These are phyloP conservation scores for Penicillium sp. DNA, from an alignment of 2,329 filamentous ascomycete species.

Conservation along the genomic window DNA sequence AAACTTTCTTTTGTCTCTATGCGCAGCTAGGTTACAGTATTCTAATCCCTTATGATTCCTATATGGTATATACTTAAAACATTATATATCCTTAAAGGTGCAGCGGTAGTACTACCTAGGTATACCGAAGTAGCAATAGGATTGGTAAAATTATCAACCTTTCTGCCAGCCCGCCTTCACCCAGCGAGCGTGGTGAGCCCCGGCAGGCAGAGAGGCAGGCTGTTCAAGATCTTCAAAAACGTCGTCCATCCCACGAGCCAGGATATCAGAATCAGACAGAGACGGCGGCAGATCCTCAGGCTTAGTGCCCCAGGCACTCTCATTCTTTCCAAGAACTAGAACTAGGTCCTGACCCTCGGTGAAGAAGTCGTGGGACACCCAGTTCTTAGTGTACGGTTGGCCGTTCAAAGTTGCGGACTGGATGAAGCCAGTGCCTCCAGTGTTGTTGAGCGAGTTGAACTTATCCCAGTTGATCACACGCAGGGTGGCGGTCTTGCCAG, in stretches of 20 bases:
- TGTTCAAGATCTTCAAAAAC: background rate
- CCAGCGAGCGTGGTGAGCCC: conserved; percentile 2
- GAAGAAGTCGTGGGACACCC: conserved; percentile 66
- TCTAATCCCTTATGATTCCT: too few species aligned
- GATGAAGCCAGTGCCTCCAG: conserved; percentile 58
- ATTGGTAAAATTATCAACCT: background rate
- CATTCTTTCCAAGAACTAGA: conserved; percentile 56
- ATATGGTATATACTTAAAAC: too few species aligned
- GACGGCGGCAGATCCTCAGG: conserved; percentile 61
- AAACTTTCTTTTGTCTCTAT: too few species aligned
- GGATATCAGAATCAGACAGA: conserved; percentile 12
- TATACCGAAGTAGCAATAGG: too few species aligned
- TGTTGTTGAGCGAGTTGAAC: conserved; percentile 45
- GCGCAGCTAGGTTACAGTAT: too few species aligned
- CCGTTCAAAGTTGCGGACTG: conserved; percentile 63
- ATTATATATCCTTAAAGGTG: too few species aligned
- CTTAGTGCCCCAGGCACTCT: conserved; percentile 62
- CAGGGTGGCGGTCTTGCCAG: conserved; percentile 57
- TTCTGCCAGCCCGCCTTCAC: background rate
- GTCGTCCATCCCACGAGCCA: background rate
- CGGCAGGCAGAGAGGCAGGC: background rate
- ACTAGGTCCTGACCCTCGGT: conserved; percentile 60
- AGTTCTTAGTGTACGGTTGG: conserved; percentile 56
- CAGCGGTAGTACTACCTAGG: too few species aligned
- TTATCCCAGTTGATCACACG: conserved; percentile 50